Conservation (phyloP, 2,329 filamentous ascomycete species). For the Chaetothyriales sp. region DNA sequence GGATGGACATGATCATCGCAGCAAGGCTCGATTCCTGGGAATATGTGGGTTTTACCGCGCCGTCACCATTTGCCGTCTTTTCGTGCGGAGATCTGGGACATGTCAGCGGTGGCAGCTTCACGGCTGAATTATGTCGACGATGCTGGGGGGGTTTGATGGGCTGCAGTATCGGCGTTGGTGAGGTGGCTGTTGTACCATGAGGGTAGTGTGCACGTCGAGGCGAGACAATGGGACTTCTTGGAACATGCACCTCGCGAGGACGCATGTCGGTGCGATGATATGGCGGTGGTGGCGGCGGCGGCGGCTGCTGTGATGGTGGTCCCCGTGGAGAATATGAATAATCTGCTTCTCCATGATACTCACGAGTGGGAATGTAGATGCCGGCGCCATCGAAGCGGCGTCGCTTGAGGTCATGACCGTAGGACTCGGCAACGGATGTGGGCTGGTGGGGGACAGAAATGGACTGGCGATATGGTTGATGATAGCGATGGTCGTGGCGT, state of each 20-base stretch:
- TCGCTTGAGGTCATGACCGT: conserved; percentile 45
- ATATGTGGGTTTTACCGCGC: conserved; percentile 5
- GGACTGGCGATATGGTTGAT: background rate
- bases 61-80: background rate
- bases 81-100: conserved; percentile 23
- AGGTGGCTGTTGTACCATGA: conserved; percentile 10
- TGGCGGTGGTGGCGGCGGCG: background rate
- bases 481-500: background rate
- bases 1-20: conserved; percentile 61
- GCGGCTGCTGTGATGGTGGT: background rate
- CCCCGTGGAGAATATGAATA: conserved; percentile 12
- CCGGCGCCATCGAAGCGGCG: conserved; percentile 43
- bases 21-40: conserved; percentile 33
- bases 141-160: conserved; percentile 30
- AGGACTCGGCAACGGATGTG: background rate
- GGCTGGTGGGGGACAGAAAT: background rate
- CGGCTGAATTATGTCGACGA: conserved; percentile 29
- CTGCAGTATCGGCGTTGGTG: conserved; percentile 16
- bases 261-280: background rate
- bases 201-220: conserved; percentile 2
- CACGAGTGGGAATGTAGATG: conserved; percentile 28
- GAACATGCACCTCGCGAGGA: background rate
- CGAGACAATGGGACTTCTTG: background rate
- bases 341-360: conserved; percentile 20
- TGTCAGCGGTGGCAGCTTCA: conserved; percentile 42